Evolutionary conservation across 257 asterid species (phyloP), one percentile per base, ranked within the genome.

Genomic region (Capsicum rhomboideum): DNA sequence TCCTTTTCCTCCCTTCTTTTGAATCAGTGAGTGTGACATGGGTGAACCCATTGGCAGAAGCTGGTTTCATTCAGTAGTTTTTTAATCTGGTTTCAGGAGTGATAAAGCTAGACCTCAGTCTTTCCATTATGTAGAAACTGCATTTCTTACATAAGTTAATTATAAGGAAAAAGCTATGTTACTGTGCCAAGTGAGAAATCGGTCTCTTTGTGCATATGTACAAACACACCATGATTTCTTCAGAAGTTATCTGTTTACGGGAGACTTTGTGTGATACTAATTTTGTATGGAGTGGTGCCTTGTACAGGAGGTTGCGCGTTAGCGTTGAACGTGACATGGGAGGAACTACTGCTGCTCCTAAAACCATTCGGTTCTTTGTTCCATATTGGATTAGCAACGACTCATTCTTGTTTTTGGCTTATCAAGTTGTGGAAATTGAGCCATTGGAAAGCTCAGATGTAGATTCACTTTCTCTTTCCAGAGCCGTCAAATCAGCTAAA

Each of bases 281-380:
- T 49, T 75, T 75, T 74, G 34, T 46, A 5, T 56, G 34, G 37
- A 1, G 31, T 66, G 58, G 63, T 78, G 10, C 44, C 63, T 87
- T 53, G 5, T 87, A 75, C 93, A 96, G 99, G 97, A 92, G 97
- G 90, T 86, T 97, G 83, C 94, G 97, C 37, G 96, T 97, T 82
- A 95, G 99, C 91, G 91, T 97, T 89, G 99, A 97, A 88, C 97
- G 98, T 84, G 97, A 95, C 87, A 86, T 95, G 87, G 99, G 99
- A 53, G 99, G 98, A 84, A 91, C 94, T 78, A 87, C 94, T 52
- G 97, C 98, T 89, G 89, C 98, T 82, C 97, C 97, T n/a, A 97
- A 97, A 91, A 95, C 93, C 87, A 89, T 97, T 74, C 92, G 98
- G 89, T 92, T 97, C 85, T 97, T 93, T 88, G 98, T 97, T 85